These are phyloP conservation scores for Agaricus bisporus DNA, from an alignment of 768 basidiomycete genomes.

Conservation along the genomic window DNA sequence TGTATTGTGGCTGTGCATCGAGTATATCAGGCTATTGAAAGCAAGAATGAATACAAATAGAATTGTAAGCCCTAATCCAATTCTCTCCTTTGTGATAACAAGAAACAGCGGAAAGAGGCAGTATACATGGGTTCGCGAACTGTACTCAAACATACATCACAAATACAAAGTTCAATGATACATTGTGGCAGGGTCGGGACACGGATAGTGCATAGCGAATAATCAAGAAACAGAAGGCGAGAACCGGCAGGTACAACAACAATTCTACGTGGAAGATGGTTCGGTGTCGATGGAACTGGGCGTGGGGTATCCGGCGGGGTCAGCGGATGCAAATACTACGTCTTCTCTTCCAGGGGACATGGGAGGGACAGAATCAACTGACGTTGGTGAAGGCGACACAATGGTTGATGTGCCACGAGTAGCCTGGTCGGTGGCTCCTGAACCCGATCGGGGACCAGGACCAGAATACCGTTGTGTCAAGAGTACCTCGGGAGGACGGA, in stretches of 20 bases:
- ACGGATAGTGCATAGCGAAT: conserved; percentile 10
- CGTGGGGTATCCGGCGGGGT: conserved; percentile 39
- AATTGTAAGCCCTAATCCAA: background rate
- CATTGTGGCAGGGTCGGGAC: background rate
- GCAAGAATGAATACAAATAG: background rate
- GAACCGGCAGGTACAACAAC: background rate
- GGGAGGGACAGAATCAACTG: conserved; percentile 2
- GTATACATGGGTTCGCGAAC: conserved; percentile 2
- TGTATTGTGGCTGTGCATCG: background rate
- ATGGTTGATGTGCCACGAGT: background rate
- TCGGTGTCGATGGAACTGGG: conserved; percentile 41
- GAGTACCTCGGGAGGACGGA: conserved; percentile 59
- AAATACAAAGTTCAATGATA: conserved; percentile 10
- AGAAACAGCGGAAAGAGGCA: background rate
- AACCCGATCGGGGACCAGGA: background rate
- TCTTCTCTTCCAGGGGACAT: conserved; percentile 6
- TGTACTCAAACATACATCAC: conserved; percentile 1
- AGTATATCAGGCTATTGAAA: background rate
- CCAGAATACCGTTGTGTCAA: conserved; percentile 22
- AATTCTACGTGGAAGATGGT: conserved; percentile 19
- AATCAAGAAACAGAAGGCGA: background rate
- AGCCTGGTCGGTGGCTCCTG: background rate
- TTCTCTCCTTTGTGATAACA: background rate
- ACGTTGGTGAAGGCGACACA: background rate
- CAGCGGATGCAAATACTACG: conserved; percentile 13